Percentiles rank a stretch among this genome's conserved stretches.
phyloP scores from a whole-genome alignment of 2,329 filamentous ascomycete genomes.

The Phialemonium atrogriseum region DNA sequence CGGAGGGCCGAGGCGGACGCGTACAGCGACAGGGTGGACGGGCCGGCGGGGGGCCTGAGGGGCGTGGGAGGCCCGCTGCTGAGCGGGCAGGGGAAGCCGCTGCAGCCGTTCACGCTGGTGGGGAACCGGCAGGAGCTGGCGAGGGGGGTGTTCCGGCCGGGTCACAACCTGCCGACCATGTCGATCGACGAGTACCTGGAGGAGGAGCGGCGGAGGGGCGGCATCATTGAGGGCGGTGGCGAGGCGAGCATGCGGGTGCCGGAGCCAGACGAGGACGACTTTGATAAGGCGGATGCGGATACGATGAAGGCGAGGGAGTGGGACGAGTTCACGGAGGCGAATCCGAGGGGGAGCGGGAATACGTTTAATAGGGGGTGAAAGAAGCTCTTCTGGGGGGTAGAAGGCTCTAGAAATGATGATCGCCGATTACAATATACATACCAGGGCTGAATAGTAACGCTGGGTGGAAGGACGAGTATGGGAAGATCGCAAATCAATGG shows the following conservation, averaged over 20 bases:
- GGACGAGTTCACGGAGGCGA: constrained; percentile 91
- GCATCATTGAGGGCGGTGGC: constrained; percentile 86
- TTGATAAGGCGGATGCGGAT: constrained; percentile 79
- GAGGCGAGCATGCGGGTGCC: constrained; percentile 60
- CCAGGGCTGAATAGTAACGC: too few species aligned
- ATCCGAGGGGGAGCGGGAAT: constrained; percentile 77
- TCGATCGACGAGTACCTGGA: constrained; percentile 95
- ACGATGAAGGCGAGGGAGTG: constrained; percentile 90
- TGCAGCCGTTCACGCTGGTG: constrained; percentile 84
- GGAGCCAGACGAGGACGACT: constrained; percentile 81
- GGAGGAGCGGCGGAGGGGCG: constrained; percentile 75
- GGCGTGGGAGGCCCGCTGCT: constrained; percentile 61
- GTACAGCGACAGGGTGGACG: constrained; percentile 70
- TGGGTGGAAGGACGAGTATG: too few species aligned
- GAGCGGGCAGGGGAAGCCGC: constrained; percentile 69
- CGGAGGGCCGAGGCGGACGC: constrained; percentile 19
- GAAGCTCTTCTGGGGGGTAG: too few species aligned
- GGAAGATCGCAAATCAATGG: too few species aligned
- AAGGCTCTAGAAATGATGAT: too few species aligned
- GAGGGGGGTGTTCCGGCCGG: constrained; percentile 76
- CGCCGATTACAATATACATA: too few species aligned
- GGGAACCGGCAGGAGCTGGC: constrained; percentile 67
- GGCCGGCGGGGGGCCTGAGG: constrained; percentile 43
- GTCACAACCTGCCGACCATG: constrained; percentile 95
- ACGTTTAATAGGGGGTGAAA: constrained; percentile 70